Conservation (phyloP, 257 asterid genomes). For the Ligustrum vulgare region DNA sequence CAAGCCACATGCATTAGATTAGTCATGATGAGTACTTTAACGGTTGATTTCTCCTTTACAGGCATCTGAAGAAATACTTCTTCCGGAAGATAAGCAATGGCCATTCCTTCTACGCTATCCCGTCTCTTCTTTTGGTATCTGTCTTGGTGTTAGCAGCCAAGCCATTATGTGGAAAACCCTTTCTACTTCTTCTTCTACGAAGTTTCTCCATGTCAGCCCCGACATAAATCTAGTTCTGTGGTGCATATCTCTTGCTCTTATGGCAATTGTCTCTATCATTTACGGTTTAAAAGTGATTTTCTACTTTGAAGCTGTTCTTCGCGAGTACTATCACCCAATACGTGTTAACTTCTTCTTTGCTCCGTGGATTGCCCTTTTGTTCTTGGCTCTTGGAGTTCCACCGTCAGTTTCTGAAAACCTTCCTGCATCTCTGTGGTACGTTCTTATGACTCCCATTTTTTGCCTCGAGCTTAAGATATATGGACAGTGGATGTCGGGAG, state of each 20-base stretch:
- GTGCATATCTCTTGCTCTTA: constrained; percentile 60
- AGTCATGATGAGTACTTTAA: no score
- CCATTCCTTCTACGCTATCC: constrained; percentile 90
- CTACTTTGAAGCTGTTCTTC: constrained; percentile 92
- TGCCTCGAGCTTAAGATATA: constrained; percentile 76
- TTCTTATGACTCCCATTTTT: constrained; percentile 72
- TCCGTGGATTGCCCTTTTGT: constrained; percentile 75
- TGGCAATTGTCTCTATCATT: constrained; percentile 29
- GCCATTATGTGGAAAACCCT: constrained; percentile 88
- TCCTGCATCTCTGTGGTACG: constrained; percentile 59
- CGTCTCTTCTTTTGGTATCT: constrained; percentile 71
- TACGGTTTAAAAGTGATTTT: constrained; percentile 58
- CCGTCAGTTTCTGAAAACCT: constrained; percentile 40
- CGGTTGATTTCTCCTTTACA: constrained; percentile 24
- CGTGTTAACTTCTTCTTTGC: constrained; percentile 96
- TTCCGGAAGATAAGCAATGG: constrained; percentile 80
- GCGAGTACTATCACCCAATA: constrained; percentile 87
- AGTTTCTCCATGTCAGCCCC: constrained; percentile 53
- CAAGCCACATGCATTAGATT: neutral
- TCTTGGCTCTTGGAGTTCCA: constrained; percentile 68
- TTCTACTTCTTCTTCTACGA: constrained; percentile 53
- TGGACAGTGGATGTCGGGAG: constrained; percentile 99
- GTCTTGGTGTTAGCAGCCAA: constrained; percentile 90
- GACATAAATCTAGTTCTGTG: constrained; percentile 60
- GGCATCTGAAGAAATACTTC: constrained; percentile 67